These are phyloP conservation scores for Curvularia sp. DNA, from an alignment of 2,329 filamentous ascomycete species.

Conservation along the genomic window DNA sequence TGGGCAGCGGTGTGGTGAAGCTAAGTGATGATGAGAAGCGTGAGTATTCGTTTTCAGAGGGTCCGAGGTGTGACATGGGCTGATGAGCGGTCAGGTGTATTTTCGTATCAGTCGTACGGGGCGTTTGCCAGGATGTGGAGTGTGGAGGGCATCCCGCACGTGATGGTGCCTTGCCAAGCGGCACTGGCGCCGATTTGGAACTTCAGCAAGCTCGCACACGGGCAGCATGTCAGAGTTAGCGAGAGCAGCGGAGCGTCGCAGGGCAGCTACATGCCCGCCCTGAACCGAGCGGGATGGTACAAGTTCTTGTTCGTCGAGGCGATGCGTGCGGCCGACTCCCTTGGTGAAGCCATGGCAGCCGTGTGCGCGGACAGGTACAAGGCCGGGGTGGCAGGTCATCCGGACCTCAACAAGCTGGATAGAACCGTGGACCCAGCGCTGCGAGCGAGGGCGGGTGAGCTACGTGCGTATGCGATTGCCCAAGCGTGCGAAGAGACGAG, in stretches of 20 bases:
- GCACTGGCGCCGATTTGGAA: slow-evolving; percentile 41
- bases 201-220: slow-evolving; percentile 37
- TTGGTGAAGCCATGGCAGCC: slow-evolving; percentile 37
- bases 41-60: slow-evolving; percentile 22
- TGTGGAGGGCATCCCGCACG: slow-evolving; percentile 44
- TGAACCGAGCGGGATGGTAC: slow-evolving; percentile 49
- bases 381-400: slow-evolving; percentile 42
- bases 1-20: slow-evolving; percentile 40
- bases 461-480: slow-evolving; percentile 35
- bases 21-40: slow-evolving; percentile 39
- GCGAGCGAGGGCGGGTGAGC: slow-evolving; percentile 33
- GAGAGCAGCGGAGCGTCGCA: slow-evolving; percentile 16
- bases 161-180: slow-evolving; percentile 44
- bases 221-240: slow-evolving; percentile 17
- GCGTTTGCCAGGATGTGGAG: slow-evolving; percentile 46
- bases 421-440: slow-evolving; percentile 32
- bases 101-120: slow-evolving; percentile 37
- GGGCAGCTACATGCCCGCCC: slow-evolving; percentile 43
- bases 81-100: slow-evolving; percentile 32
- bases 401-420: slow-evolving; percentile 43
- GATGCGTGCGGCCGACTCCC: slow-evolving; percentile 36
- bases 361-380: slow-evolving; percentile 45
- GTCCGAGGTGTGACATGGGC: not conserved
- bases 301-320: slow-evolving; percentile 47
- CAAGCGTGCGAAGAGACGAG: slow-evolving; percentile 42